phyloP scores from a whole-genome alignment of 2,329 filamentous ascomycete species.

The Dactylellina sp. region DNA sequence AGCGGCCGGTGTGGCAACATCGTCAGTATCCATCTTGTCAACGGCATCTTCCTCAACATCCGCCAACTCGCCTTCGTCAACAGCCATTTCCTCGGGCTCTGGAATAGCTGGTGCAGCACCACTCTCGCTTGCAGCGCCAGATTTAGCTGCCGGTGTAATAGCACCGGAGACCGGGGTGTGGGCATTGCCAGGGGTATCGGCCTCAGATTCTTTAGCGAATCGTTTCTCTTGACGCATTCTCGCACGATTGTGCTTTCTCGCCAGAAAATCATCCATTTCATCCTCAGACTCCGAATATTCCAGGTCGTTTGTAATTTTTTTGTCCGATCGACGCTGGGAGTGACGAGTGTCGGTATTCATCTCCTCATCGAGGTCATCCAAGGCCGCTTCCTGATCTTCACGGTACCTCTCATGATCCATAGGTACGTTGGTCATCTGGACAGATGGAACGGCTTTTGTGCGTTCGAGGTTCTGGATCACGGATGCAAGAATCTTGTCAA shows the following conservation, averaged over 20 bases:
- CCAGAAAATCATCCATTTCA: conserved; percentile 57
- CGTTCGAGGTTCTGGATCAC: conserved; percentile 76
- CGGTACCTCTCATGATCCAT: conserved; percentile 68
- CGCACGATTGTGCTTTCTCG: conserved; percentile 46
- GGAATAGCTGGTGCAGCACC: conserved; percentile 25
- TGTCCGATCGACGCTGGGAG: conserved; percentile 72
- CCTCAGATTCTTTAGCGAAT: conserved; percentile 56
- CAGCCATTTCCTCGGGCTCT: conserved; percentile 50
- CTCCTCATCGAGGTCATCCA: conserved; percentile 75
- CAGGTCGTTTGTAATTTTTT: conserved; percentile 71
- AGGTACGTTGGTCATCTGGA: conserved; percentile 74
- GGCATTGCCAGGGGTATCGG: conserved; percentile 57
- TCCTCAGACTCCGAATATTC: conserved; percentile 74
- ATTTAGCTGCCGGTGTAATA: conserved; percentile 38
- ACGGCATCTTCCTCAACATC: conserved; percentile 56
- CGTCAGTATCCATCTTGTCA: conserved; percentile 56
- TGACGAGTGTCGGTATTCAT: conserved; percentile 71
- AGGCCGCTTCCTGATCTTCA: conserved; percentile 73
- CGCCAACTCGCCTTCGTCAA: conserved; percentile 51
- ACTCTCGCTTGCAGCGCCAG: conserved; percentile 35
- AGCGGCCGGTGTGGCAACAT: conserved; percentile 43
- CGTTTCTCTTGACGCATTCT: conserved; percentile 58
- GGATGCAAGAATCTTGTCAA: conserved; percentile 75
- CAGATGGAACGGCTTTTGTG: conserved; percentile 73
- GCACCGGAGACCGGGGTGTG: conserved; percentile 49